Conservation (phyloP, 768 basidiomycete genomes). For the Suillus fuscotomentosus region DNA sequence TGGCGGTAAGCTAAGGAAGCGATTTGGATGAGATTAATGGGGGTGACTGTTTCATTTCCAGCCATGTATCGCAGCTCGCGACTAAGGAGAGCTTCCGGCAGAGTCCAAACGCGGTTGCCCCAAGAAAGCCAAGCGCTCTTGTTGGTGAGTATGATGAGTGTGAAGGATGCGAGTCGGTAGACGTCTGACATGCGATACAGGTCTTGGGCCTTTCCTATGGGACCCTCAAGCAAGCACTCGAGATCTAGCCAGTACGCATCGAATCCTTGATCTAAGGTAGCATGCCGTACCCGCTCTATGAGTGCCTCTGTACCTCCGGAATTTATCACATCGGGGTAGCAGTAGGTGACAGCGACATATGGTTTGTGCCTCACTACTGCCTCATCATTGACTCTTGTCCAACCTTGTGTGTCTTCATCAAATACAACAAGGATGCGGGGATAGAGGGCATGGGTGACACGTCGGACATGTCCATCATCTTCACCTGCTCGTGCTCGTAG, state of each 20-base stretch:
- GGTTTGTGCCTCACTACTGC: constrained; percentile 10
- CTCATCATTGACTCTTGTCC: constrained; percentile 5
- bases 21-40: constrained; percentile 20
- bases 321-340: constrained; percentile 11
- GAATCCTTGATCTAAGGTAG: constrained; percentile 2
- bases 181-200: constrained; percentile 23
- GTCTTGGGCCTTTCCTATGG: constrained; percentile 12
- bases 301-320: neutral
- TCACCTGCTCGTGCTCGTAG: constrained; percentile 8
- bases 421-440: constrained; percentile 18
- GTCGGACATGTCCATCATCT: neutral
- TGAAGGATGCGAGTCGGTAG: constrained; percentile 19
- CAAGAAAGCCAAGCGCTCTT: constrained; percentile 13
- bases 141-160: constrained; percentile 19
- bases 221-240: neutral
- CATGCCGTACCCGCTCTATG: constrained; percentile 1
- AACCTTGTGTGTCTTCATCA: neutral
- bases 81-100: constrained; percentile 19
- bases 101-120: constrained; percentile 21
- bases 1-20: constrained; percentile 19
- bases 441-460: constrained; percentile 11
- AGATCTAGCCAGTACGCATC: constrained; percentile 23
- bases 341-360: constrained; percentile 21
- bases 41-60: constrained; percentile 7
- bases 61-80: constrained; percentile 17